Evolutionary conservation across 257 asterid genomes (phyloP), one percentile per base, ranked within the genome.

Genomic region (Ballota nigra): DNA sequence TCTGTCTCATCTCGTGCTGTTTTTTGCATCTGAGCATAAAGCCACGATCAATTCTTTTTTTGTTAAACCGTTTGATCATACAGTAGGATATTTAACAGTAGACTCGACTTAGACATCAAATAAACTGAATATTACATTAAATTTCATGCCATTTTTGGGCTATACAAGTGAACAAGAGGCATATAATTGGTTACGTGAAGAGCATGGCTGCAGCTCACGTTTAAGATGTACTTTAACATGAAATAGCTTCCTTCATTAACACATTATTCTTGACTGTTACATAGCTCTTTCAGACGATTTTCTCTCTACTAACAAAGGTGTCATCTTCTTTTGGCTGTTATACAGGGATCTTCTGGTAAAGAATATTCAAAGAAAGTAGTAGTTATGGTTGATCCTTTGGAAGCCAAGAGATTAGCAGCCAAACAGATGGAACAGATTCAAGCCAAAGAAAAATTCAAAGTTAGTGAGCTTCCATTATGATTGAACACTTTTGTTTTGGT

Each of bases 361-460:
- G 53, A 63, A 71, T 77, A 72, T 8, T 55, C 79, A 33, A 77
- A 58, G 31, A 89, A 83, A 82, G 88, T 69, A 84, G 88, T 95
- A 77, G 62, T 82, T 47, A 95, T 92, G 99, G 98, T 95, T 66
- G 99, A 95, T 82, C 98, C 99, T 29, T 63, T 84, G 81, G 99
- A 95, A 83, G 99, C 99, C 82, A 95, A 95, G 82, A 83, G 89
- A 76, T 77, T 95, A 79, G 99, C 99, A 8, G 90, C 91, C 55
- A 89, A 84, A 80, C 96, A 92, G 81, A 95, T 92, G 98, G 97
- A 86, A 69, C 76, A 57, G 73, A 82, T 95, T 56, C 86, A 87
- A 83, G 87, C 96, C 19, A 90, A 81, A 72, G 94, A 92, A 80
- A 89, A 84, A 62, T 70, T 83, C 55, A 64, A 70, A 74, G 99